A percentile compares a stretch with the other conserved stretches of the same genome.
Evolutionary conservation across 2,329 filamentous ascomycete genomes (phyloP).

Genomic region (Teratosphaeria pseudoeucalypti): DNA sequence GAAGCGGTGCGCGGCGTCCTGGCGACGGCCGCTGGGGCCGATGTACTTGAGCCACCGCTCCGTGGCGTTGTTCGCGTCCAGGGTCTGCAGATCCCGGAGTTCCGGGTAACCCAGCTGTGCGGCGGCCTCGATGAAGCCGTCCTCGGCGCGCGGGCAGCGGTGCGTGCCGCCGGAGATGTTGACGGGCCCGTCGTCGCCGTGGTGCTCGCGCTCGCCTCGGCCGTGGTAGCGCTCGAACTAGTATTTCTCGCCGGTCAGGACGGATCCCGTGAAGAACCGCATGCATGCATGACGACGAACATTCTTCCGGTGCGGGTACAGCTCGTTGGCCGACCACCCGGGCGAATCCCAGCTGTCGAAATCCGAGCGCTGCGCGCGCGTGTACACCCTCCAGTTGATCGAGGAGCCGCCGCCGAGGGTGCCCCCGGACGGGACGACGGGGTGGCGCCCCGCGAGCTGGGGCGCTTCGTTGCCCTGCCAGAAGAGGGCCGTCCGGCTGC

Average conservation of each 20-base stretch:
- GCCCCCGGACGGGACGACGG: slow-evolving; percentile 34
- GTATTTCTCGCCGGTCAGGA: neutral
- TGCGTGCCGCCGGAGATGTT: slow-evolving; percentile 44
- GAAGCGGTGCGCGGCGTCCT: slow-evolving; percentile 48
- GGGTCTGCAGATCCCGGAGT: slow-evolving; percentile 44
- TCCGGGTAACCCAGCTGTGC: slow-evolving; percentile 41
- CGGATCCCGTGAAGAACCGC: neutral
- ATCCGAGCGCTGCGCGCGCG: slow-evolving; percentile 36
- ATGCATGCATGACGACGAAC: slow-evolving; percentile 9
- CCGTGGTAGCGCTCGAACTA: slow-evolving; percentile 48
- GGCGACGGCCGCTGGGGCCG: slow-evolving; percentile 42
- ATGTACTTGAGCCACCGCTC: slow-evolving; percentile 42
- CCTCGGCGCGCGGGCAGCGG: slow-evolving; percentile 27
- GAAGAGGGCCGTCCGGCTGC: slow-evolving; percentile 42
- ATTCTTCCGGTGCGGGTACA: slow-evolving; percentile 46
- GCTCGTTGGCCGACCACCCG: slow-evolving; percentile 43
- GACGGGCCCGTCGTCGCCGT: slow-evolving; percentile 45
- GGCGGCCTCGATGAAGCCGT: slow-evolving; percentile 42
- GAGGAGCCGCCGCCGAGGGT: slow-evolving; percentile 50
- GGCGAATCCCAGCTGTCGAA: slow-evolving; percentile 44
- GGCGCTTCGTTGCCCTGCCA: slow-evolving; percentile 40
- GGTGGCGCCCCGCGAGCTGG: slow-evolving; percentile 37
- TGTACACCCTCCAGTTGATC: slow-evolving; percentile 35
- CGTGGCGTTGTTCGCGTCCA: slow-evolving; percentile 35
- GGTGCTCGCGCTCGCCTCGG: slow-evolving; percentile 32